phyloP scores from a whole-genome alignment of 345 rosid species.

The Jatropha curcas region DNA sequence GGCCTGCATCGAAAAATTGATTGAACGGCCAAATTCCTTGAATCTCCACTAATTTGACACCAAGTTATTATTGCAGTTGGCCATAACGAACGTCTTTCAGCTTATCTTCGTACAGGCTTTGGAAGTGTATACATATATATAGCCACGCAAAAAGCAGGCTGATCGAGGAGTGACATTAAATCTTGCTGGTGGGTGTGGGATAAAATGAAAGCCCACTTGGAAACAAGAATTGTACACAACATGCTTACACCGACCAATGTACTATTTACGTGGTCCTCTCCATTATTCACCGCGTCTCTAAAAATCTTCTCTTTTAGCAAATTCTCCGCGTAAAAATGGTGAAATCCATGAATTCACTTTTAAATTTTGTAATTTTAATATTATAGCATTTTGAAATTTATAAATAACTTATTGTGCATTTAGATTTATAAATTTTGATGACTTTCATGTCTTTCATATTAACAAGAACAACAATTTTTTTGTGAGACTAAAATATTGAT shows the following conservation, averaged over 20 bases:
- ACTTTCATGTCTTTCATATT: too few species aligned
- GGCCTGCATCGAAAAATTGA: neutral
- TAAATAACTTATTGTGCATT: too few species aligned
- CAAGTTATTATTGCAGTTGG: neutral
- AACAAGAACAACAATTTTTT: too few species aligned
- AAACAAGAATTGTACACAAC: neutral
- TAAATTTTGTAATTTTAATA: too few species aligned
- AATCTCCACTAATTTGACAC: constrained; percentile 3
- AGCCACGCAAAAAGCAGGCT: neutral
- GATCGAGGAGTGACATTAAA: constrained; percentile 2
- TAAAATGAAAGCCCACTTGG: constrained; percentile 9
- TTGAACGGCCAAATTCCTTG: constrained; percentile 3
- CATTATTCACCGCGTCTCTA: neutral
- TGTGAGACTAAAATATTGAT: too few species aligned
- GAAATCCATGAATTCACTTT: too few species aligned
- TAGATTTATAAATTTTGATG: too few species aligned
- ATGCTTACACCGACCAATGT: neutral
- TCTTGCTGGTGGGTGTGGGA: constrained; percentile 20
- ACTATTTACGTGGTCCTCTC: neutral
- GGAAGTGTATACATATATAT: neutral
- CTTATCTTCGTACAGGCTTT: neutral
- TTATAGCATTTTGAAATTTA: too few species aligned
- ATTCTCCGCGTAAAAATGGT: too few species aligned
- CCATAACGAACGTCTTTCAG: constrained; percentile 8
- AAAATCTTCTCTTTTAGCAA: neutral